Conservation (phyloP, 805 yeast genomes). For the Myxozyma neotropica region DNA sequence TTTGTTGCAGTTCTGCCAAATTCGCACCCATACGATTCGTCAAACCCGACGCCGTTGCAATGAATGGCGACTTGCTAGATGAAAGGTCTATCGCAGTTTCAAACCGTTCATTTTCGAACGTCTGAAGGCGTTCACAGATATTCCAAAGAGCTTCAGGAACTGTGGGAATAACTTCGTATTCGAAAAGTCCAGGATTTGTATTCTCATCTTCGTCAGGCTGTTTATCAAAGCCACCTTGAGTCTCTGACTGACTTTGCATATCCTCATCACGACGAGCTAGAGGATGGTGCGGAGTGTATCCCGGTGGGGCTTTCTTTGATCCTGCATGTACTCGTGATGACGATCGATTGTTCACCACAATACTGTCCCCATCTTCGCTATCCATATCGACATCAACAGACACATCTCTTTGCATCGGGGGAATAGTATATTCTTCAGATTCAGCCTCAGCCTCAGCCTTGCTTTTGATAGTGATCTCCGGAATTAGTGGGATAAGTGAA, state of each 20-base stretch:
- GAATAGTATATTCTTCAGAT: constrained; percentile 45
- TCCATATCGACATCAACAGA: constrained; percentile 31
- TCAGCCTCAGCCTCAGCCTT: constrained; percentile 47
- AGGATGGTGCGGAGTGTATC: constrained; percentile 10
- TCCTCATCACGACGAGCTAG: constrained; percentile 7
- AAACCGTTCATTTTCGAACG: constrained; percentile 26
- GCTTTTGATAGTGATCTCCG: constrained; percentile 77
- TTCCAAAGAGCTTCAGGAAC: constrained; percentile 60
- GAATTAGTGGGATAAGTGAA: constrained; percentile 77
- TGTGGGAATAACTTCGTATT: constrained; percentile 82
- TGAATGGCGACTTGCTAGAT: constrained; percentile 47
- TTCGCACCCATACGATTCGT: constrained; percentile 63
- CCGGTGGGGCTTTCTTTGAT: constrained; percentile 18
- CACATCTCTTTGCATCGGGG: constrained; percentile 22
- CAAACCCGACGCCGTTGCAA: constrained; percentile 57
- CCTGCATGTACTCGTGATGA: constrained; percentile 12
- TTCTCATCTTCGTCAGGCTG: constrained; percentile 22
- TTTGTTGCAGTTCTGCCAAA: constrained; percentile 79
- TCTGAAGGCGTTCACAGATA: constrained; percentile 8
- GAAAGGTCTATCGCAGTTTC: constrained; percentile 38
- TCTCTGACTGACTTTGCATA: background rate
- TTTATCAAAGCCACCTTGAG: background rate
- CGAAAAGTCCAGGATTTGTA: constrained; percentile 47
- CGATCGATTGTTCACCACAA: constrained; percentile 5
- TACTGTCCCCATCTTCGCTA: constrained; percentile 28